phyloP scores from a whole-genome alignment of 768 basidiomycete genomes.

The Cystofilobasidium bisporidii region DNA sequence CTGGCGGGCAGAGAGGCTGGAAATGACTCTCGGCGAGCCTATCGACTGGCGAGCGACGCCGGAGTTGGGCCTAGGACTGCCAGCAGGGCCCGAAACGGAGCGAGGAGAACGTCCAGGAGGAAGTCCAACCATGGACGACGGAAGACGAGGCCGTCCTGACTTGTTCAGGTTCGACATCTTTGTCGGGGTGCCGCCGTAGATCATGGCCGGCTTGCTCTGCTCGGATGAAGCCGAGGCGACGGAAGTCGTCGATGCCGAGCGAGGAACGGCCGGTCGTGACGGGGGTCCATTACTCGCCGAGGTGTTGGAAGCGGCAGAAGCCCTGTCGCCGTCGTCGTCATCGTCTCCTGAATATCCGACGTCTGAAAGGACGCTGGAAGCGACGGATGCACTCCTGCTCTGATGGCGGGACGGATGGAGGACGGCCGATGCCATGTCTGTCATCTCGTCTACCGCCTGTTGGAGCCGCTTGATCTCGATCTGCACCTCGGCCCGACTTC shows the following conservation, averaged over 20 bases:
- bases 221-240: not conserved
- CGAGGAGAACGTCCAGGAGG: not conserved
- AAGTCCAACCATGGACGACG: slow-evolving; percentile 2
- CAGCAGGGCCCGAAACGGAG: slow-evolving; percentile 6
- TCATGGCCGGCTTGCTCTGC: too few relatives aligned
- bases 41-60: not conserved
- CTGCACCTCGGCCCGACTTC: not conserved
- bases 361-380: not conserved
- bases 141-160: slow-evolving; percentile 3
- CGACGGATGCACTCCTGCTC: not conserved
- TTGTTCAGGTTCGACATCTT: not conserved
- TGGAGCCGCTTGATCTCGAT: slow-evolving; percentile 7
- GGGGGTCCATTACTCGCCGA: not conserved
- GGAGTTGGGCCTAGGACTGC: not conserved
- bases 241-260: not conserved
- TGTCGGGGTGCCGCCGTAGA: not conserved
- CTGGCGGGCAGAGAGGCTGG: not conserved
- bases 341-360: not conserved
- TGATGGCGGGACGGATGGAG: not conserved
- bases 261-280: not conserved
- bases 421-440: slow-evolving; percentile 14
- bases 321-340: not conserved
- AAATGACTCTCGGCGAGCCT: not conserved
- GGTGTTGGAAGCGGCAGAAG: not conserved
- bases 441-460: slow-evolving; percentile 18